phyloP scores from a whole-genome alignment of 1,284 basidiomycete genomes.

The Ustilago crameri region DNA sequence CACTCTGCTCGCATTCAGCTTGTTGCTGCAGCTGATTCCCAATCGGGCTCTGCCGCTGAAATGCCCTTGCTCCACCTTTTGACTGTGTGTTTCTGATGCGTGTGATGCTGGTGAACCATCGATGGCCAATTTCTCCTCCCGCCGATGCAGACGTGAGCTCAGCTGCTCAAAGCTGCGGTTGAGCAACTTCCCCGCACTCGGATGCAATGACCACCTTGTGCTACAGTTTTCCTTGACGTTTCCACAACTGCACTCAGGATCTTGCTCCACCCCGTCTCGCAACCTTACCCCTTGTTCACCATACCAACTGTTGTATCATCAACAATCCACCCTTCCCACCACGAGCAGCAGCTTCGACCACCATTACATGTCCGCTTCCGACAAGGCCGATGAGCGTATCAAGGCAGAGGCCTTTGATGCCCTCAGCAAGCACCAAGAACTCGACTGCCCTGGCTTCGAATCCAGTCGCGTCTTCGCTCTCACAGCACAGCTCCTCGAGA shows the following conservation, averaged over 20 bases:
- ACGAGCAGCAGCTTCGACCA: background rate
- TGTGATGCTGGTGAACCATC: background rate
- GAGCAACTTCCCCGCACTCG: background rate
- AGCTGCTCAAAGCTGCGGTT: no score
- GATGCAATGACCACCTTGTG: background rate
- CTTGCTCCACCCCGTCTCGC: background rate
- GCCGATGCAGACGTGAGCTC: no score
- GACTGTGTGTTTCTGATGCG: background rate
- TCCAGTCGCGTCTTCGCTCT: constrained; percentile 61
- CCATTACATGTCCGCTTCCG: constrained; percentile 7
- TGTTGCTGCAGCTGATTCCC: background rate
- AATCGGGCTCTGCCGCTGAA: background rate
- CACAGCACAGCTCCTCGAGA: constrained; percentile 48
- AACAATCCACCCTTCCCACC: background rate
- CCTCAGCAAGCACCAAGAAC: constrained; percentile 43
- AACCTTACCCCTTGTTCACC: background rate
- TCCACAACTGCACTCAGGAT: background rate
- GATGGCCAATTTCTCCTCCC: background rate
- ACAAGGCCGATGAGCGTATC: constrained; percentile 39
- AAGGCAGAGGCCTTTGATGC: constrained; percentile 53
- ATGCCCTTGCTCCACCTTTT: background rate
- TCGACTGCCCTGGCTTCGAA: constrained; percentile 60
- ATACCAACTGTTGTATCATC: no score
- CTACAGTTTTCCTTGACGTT: background rate
- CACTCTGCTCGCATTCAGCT: background rate